Conservation (phyloP, 2,329 filamentous ascomycete species). For the Aspergillus fischeri region DNA sequence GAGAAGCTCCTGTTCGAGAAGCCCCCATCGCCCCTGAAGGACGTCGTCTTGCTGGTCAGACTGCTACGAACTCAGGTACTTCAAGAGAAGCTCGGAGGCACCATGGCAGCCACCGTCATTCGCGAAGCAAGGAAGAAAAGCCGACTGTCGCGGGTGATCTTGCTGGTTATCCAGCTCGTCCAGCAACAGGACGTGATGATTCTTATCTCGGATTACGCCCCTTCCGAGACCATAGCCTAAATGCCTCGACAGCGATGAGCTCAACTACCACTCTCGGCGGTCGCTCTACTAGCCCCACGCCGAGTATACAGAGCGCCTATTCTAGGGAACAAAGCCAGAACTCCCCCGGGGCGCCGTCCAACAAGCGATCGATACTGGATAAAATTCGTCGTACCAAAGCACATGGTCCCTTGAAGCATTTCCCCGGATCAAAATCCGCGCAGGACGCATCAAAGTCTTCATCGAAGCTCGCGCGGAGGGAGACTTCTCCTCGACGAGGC, state of each 20-base stretch:
- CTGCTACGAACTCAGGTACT: conserved; percentile 38
- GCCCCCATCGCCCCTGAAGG: conserved; percentile 66
- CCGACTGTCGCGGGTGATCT: conserved; percentile 34
- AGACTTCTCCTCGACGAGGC: conserved; percentile 29
- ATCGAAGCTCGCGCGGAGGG: conserved; percentile 26
- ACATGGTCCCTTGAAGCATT: conserved; percentile 32
- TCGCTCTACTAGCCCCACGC: conserved; percentile 76
- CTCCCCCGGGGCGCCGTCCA: conserved; percentile 36
- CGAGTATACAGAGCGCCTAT: conserved; percentile 64
- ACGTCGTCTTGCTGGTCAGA: conserved; percentile 58
- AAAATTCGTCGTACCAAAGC: conserved; percentile 49
- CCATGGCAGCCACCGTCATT: conserved; percentile 43
- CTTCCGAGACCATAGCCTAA: conserved; percentile 47
- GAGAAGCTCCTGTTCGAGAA: conserved; percentile 71
- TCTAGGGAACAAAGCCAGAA: conserved; percentile 44
- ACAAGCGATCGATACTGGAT: conserved; percentile 50
- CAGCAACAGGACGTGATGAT: conserved; percentile 73
- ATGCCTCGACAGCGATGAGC: conserved; percentile 47
- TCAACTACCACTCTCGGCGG: conserved; percentile 49
- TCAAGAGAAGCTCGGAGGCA: conserved; percentile 52
- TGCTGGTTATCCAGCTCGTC: conserved; percentile 57
- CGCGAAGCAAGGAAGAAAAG: conserved; percentile 57
- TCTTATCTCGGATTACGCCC: conserved; percentile 52
- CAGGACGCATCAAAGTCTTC: conserved; percentile 24
- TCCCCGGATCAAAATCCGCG: conserved; percentile 26